Base-by-base conservation (phyloP, 176 grass and related monocot species). In the Zizania latifolia region DNA sequence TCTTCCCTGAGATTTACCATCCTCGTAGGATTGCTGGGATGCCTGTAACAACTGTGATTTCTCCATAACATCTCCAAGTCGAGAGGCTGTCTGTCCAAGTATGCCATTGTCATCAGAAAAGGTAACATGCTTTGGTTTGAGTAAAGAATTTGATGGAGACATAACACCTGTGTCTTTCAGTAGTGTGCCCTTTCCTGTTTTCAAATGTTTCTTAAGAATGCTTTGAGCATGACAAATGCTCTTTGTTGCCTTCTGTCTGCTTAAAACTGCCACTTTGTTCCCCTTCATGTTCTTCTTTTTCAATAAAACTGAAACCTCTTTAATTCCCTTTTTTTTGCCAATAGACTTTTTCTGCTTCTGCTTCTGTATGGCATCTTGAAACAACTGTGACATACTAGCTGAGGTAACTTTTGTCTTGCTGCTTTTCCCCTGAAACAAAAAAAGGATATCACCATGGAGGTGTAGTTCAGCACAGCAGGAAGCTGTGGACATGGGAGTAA, bases 151-250 rank as follows among this genome's bases (percentile, higher is more conserved):
- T 53, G 62, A 77, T 53, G 62, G 60, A 76, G 53, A 35, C 5
- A 27, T 62, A 43, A 59, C 59, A 80, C 79, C 78, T 50, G 39
- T 72, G 16, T 28, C 74, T 37, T 64, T 62, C 53, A 44, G 51
- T 71, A 57, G 32, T 50, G 34, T 56, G 38, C 32, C 26, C 50
- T 71, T 71, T 26, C 75, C 44, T 68, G 13, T 45, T 88, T 71
- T 83, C 64, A 75, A 74, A 38, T 83, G 81, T 27, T 89, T 92
- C 48, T 88, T 89, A 68, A 87, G 64, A 78, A 89, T 89, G 57
- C 62, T 87, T 72, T 87, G 91, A 85, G 77, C 77, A 34, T 81
- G 59, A 36, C 30, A 70, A 64, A 67, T 62, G 40, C 82, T 88
- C 67, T 45, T 45, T 29, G 39, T 33, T 72, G 28, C 63, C 71